Base-by-base conservation (phyloP, 345 rosid species). In the Theobroma cacao region DNA sequence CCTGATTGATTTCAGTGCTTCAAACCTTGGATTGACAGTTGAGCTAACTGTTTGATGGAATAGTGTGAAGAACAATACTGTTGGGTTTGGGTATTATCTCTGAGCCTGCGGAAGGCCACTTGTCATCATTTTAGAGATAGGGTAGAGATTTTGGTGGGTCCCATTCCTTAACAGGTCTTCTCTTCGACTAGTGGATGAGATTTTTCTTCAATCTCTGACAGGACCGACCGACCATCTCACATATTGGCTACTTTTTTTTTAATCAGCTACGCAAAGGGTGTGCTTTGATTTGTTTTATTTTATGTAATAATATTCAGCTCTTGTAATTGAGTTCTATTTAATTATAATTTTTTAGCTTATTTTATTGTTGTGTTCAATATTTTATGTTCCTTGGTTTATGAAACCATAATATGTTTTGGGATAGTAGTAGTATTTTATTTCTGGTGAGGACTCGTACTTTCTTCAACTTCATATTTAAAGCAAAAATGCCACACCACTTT, bases 121-220 rank as follows among this genome's bases (percentile, higher is more conserved):
- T 70, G 74, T 70, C 8, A 47, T 15, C 0, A 0, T 28, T 15
- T 17, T 30, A 65, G 15, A 26, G 8, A 14, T 36, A 6, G 31
- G 31, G 62, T 2, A 47, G 26, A 70, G 58, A 30, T 70, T 30
- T 70, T 30, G 74, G 26, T 0, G 41, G 74, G 40, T 30, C 74
- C 74, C 38, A 30, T 8, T 66, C 17, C 40, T 20, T 64, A 22
- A 66, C 72, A 67, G 24, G 50, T 43, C 43, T 41, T 68, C 2
- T 26, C 20, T n/a, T n/a, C n/a, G n/a, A n/a, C 61, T 24, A 24
- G 74, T 70, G 74, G 74, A 41, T 48, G 26, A 48, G 38, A 70
- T 48, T 48, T 68, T 12, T 64, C 71, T 33, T 62, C 45, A 14
- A 24, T 26, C 7, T 28, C 15, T 18, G 40, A 48, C 7, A 70